Evolutionary conservation across 169 alveolate genomes (phyloP), one percentile per base, ranked within the genome.

Genomic region (Perkinsus chesapeaki): DNA sequence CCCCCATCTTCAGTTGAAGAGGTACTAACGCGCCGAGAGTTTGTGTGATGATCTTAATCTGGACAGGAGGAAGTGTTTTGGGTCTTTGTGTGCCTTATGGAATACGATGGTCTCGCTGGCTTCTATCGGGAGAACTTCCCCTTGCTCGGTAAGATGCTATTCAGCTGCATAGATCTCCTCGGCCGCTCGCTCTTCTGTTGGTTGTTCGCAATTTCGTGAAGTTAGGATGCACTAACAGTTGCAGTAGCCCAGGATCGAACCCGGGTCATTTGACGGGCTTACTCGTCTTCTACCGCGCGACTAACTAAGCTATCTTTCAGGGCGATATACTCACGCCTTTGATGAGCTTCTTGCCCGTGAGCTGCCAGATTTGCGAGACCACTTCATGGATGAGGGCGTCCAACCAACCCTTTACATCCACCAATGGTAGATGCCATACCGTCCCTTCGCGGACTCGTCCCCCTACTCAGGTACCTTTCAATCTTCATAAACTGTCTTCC

Each of bases 121-220:
- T 94, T 95, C 93, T 95, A 92, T 72, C 94, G 94, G 73, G 96
- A 95, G 91, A 93, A 93, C 36, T 95, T 95, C 90, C 96, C 96
- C 3, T 94, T 95, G 3, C 94, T 95, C 91, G 93, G 93, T 73
- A 73, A 92, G 43, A n/a, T n/a, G n/a, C n/a, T n/a, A n/a, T n/a
- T n/a, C n/a, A n/a, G n/a, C n/a, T n/a, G n/a, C n/a, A n/a, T n/a
- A n/a, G n/a, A n/a, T n/a, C n/a, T n/a, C n/a, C n/a, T n/a, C n/a
- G n/a, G n/a, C n/a, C n/a, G n/a, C n/a, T n/a, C n/a, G n/a, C n/a
- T n/a, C n/a, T n/a, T n/a, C n/a, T n/a, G n/a, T n/a, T n/a, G n/a
- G n/a, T n/a, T n/a, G n/a, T n/a, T n/a, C n/a, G n/a, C n/a, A n/a
- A n/a, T n/a, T n/a, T n/a, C n/a, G n/a, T n/a, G n/a, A n/a, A n/a